Conservation (phyloP, 2,329 filamentous ascomycete species). For the Dryadomyces quercus-mongolicae region DNA sequence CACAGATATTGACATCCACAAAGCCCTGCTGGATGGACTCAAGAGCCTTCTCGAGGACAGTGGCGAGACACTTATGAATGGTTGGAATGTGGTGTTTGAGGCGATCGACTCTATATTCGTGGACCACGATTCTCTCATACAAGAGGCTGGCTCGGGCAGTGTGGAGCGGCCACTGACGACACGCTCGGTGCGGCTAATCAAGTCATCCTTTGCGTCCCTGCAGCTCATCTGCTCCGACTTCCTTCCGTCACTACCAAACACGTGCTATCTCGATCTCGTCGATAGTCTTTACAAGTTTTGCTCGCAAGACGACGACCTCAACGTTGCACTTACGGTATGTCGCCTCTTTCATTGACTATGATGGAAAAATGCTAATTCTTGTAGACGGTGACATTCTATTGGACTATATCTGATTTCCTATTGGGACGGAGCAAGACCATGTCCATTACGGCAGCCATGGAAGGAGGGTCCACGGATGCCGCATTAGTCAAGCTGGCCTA, state of each 20-base stretch:
- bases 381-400: conserved; percentile 85
- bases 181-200: conserved; percentile 62
- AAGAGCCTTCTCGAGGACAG: conserved; percentile 78
- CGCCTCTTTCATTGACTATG: neutral
- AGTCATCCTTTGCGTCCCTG: conserved; percentile 77
- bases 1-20: conserved; percentile 69
- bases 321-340: conserved; percentile 79
- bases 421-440: conserved; percentile 46
- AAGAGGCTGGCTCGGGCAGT: conserved; percentile 17
- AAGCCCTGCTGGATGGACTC: conserved; percentile 64
- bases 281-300: conserved; percentile 85
- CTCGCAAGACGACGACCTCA: conserved; percentile 80
- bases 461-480: conserved; percentile 42
- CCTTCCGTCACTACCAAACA: conserved; percentile 56
- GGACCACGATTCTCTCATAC: conserved; percentile 20
- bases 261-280: conserved; percentile 65
- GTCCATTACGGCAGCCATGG: conserved; percentile 43
- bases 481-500: conserved; percentile 46
- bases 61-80: conserved; percentile 69
- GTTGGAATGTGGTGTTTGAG: conserved; percentile 78
- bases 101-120: conserved; percentile 76
- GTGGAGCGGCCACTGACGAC: conserved; percentile 29
- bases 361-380: conserved; percentile 1
- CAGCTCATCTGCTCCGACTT: conserved; percentile 96
- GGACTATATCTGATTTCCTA: conserved; percentile 86